A percentile compares a stretch with the other conserved stretches of the same genome.
These are phyloP conservation scores for Coemansia sp. DNA, from an alignment of 192 early-diverging fungal genomes.

Conservation along the genomic window DNA sequence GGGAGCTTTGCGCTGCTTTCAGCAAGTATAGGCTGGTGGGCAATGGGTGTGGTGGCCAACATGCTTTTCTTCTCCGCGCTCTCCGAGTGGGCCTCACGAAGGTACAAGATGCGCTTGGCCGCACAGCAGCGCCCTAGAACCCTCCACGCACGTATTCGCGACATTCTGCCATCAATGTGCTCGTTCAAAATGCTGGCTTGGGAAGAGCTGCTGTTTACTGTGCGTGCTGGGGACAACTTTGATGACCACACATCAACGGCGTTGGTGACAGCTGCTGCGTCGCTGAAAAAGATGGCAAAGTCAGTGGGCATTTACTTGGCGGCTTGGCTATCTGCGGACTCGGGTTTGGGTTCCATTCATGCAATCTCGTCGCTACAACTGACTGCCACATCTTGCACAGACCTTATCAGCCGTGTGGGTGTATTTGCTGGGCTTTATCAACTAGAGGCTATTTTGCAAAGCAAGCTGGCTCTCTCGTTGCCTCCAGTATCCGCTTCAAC, in stretches of 20 bases:
- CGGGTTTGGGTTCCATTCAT: not conserved
- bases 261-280: constrained; percentile 3
- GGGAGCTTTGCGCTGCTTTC: constrained; percentile 16
- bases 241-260: constrained; percentile 10
- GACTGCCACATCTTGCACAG: constrained; percentile 6
- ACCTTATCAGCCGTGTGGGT: constrained; percentile 8
- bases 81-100: constrained; percentile 17
- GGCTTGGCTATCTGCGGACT: not conserved
- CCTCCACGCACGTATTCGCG: constrained; percentile 14
- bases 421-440: constrained; percentile 8
- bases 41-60: not conserved
- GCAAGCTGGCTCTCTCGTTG: not conserved
- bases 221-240: constrained; percentile 11
- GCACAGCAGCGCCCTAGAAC: not conserved
- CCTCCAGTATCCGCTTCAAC: not conserved
- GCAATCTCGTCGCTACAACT: constrained; percentile 6
- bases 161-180: constrained; percentile 16
- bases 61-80: constrained; percentile 3
- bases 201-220: constrained; percentile 15
- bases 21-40: constrained; percentile 17
- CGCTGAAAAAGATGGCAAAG: constrained; percentile 7
- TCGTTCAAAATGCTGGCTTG: constrained; percentile 28
- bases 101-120: constrained; percentile 1
- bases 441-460: constrained; percentile 7
- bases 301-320: constrained; percentile 13